Percentiles rank a stretch among this genome's conserved stretches.
phyloP scores from a whole-genome alignment of 2,329 filamentous ascomycete species.

The Ascosphaera aggregata region DNA sequence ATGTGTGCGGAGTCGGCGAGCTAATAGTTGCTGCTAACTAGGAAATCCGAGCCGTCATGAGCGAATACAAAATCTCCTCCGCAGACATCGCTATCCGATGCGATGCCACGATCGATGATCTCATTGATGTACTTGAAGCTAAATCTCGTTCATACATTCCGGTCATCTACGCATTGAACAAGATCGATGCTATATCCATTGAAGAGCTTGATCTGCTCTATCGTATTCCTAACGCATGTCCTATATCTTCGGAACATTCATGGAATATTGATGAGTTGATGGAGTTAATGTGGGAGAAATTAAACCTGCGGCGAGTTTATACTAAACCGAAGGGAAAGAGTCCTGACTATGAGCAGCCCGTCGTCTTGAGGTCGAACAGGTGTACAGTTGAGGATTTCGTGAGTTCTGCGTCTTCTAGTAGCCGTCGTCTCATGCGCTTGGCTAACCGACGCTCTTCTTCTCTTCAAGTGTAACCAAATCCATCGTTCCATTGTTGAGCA shows the following conservation, averaged over 20 bases:
- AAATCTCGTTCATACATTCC: slow-evolving; percentile 91
- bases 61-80: not conserved
- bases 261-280: slow-evolving; percentile 85
- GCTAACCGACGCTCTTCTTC: slow-evolving; percentile 77
- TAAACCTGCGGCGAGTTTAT: slow-evolving; percentile 77
- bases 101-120: slow-evolving; percentile 92
- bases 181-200: slow-evolving; percentile 85
- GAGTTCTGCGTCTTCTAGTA: slow-evolving; percentile 43
- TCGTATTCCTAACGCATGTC: slow-evolving; percentile 75
- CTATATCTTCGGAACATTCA: slow-evolving; percentile 95
- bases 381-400: not conserved
- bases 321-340: slow-evolving; percentile 41
- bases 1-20: slow-evolving; percentile 94
- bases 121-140: slow-evolving; percentile 99
- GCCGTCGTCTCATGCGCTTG: slow-evolving; percentile 72
- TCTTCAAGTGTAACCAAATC: slow-evolving; percentile 91
- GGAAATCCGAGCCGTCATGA: slow-evolving; percentile 13
- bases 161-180: slow-evolving; percentile 98
- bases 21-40: too few relatives aligned
- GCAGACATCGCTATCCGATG: slow-evolving; percentile 8
- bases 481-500: slow-evolving; percentile 91
- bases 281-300: slow-evolving; percentile 83
- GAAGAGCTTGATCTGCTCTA: slow-evolving; percentile 85
- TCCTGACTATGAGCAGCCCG: not conserved
- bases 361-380: not conserved